Evolutionary conservation across 768 basidiomycete species (phyloP).

Genomic region (Pulveroboletus sp.): DNA sequence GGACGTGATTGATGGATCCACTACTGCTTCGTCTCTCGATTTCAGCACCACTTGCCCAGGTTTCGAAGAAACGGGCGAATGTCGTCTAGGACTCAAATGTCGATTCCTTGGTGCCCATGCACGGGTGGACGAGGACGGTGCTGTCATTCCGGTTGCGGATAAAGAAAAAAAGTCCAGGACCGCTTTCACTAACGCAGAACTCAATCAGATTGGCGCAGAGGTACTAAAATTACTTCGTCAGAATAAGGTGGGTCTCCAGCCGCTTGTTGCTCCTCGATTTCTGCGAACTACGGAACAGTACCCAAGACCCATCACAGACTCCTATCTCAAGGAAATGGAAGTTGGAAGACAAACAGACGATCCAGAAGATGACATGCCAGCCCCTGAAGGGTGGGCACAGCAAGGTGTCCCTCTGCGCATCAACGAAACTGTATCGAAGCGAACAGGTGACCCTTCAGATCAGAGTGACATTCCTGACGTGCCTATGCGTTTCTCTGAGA

Average conservation of each 20-base stretch:
- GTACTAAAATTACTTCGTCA: constrained; percentile 58
- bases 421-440: constrained; percentile 26
- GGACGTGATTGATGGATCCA: constrained; percentile 4
- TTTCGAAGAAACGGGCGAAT: constrained; percentile 28
- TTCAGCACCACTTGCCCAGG: constrained; percentile 20
- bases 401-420: background rate
- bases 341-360: constrained; percentile 18
- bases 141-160: constrained; percentile 44
- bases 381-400: constrained; percentile 15
- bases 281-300: constrained; percentile 41
- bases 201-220: constrained; percentile 62
- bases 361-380: background rate
- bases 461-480: constrained; percentile 64
- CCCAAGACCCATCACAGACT: constrained; percentile 55
- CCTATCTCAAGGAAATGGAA: constrained; percentile 54
- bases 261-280: background rate
- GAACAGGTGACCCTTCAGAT: constrained; percentile 33
- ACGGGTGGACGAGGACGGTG: constrained; percentile 40
- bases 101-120: constrained; percentile 83
- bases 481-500: constrained; percentile 69
- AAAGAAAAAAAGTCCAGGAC: constrained; percentile 52
- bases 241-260: constrained; percentile 50
- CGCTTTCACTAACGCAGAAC: constrained; percentile 50
- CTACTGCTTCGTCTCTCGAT: constrained; percentile 15
- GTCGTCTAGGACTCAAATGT: constrained; percentile 73